Percentiles rank a stretch among this genome's conserved stretches.
Conservation (phyloP, 2,329 filamentous ascomycete genomes). For the Aspergillus hortae region DNA sequence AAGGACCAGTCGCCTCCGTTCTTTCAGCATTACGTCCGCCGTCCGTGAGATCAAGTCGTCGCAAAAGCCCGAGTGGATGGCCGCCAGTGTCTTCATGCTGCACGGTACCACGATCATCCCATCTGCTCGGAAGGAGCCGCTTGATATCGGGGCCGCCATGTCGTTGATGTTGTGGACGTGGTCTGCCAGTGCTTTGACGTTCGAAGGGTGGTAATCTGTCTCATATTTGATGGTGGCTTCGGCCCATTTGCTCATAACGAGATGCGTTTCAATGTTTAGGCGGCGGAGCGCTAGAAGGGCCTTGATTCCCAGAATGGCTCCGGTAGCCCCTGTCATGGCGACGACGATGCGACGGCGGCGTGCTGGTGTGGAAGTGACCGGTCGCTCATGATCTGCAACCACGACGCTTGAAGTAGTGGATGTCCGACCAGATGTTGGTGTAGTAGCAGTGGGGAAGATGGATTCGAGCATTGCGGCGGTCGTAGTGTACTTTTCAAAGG, state of each 20-base stretch:
- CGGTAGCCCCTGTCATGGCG: constrained; percentile 51
- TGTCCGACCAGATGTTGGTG: constrained; percentile 15
- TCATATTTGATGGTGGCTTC: constrained; percentile 48
- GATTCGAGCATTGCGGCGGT: constrained; percentile 1
- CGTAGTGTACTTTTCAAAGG: not conserved
- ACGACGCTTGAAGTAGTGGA: constrained; percentile 10
- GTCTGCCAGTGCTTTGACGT: constrained; percentile 39
- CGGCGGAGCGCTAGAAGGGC: constrained; percentile 39
- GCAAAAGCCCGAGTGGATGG: constrained; percentile 39
- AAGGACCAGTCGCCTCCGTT: constrained; percentile 39
- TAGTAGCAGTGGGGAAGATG: constrained; percentile 17
- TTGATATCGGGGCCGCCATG: constrained; percentile 44
- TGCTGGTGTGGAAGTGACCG: not conserved
- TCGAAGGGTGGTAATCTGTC: constrained; percentile 37
- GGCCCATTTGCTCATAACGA: constrained; percentile 50
- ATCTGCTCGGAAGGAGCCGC: constrained; percentile 43
- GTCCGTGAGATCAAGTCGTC: constrained; percentile 47
- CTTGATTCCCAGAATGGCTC: constrained; percentile 43
- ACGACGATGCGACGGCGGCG: constrained; percentile 38
- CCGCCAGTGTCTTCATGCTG: constrained; percentile 49
- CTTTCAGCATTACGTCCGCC: constrained; percentile 48
- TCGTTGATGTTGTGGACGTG: constrained; percentile 41
- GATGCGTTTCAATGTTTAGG: constrained; percentile 47
- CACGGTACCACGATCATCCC: constrained; percentile 50
- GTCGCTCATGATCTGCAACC: not conserved